Conservation (phyloP, 306 rosid species). For the Purshia tridentata region DNA sequence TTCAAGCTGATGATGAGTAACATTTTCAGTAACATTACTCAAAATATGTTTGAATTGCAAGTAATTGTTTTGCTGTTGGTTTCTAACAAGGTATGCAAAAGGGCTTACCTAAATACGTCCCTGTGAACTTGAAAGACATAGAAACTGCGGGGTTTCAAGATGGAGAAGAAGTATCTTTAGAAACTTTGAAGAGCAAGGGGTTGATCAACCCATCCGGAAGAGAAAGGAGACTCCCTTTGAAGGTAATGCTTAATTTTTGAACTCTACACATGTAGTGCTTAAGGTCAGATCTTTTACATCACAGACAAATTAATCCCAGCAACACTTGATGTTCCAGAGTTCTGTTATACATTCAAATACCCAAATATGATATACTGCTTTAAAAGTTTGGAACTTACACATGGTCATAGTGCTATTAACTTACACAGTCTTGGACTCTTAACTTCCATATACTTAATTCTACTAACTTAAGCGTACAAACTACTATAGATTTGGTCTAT, state of each 20-base stretch:
- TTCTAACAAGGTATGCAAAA: slow-evolving; percentile 70
- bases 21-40: too few relatives aligned
- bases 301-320: neutral
- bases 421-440: neutral
- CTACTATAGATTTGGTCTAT: neutral
- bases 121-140: slow-evolving; percentile 82
- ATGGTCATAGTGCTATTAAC: neutral
- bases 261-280: slow-evolving; percentile 8
- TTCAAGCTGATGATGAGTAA: too few relatives aligned
- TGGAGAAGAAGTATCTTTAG: slow-evolving; percentile 88
- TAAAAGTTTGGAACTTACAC: neutral
- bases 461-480: too few relatives aligned
- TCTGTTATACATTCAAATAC: neutral
- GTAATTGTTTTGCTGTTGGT: neutral
- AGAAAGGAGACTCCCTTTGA: slow-evolving; percentile 82
- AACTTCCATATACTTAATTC: neutral
- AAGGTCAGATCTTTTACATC: neutral
- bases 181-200: slow-evolving; percentile 70
- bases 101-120: slow-evolving; percentile 85
- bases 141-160: slow-evolving; percentile 78
- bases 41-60: neutral
- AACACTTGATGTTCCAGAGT: neutral
- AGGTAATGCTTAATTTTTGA: slow-evolving; percentile 48
- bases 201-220: slow-evolving; percentile 94
- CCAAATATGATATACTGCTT: slow-evolving; percentile 1